phyloP scores from a whole-genome alignment of 148 eudicot species.

The Oxyria digyna region DNA sequence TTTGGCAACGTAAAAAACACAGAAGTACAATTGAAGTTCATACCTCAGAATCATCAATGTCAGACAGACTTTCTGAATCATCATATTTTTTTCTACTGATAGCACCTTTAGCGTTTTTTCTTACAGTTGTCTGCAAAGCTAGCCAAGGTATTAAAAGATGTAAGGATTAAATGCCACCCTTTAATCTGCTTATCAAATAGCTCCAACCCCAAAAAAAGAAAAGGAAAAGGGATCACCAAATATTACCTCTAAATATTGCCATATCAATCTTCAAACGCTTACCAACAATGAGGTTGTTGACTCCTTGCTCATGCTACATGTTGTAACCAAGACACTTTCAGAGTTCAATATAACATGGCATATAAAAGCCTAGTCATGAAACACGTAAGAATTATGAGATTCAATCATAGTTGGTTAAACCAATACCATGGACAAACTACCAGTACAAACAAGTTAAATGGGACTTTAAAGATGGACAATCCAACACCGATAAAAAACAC shows the following conservation, averaged over 20 bases:
- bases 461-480: neutral
- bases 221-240: neutral
- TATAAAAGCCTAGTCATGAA: neutral
- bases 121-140: neutral
- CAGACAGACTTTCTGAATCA: slow-evolving; percentile 6
- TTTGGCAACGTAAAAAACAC: too few species aligned
- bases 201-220: neutral
- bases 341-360: neutral
- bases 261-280: neutral
- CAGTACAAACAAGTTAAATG: neutral
- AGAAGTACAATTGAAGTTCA: too few species aligned
- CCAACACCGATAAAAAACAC: too few species aligned
- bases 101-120: neutral
- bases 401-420: neutral
- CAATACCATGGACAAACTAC: neutral
- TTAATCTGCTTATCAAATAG: neutral
- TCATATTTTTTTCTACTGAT: neutral
- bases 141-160: neutral
- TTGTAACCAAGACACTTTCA: neutral
- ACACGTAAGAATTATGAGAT: neutral
- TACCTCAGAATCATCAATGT: slow-evolving; percentile 3
- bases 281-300: neutral
- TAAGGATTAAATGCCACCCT: neutral
- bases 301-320: neutral
- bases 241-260: slow-evolving; percentile 2